Base-by-base conservation (phyloP, 2,329 filamentous ascomycete species). In the Aspergillus versicolor region DNA sequence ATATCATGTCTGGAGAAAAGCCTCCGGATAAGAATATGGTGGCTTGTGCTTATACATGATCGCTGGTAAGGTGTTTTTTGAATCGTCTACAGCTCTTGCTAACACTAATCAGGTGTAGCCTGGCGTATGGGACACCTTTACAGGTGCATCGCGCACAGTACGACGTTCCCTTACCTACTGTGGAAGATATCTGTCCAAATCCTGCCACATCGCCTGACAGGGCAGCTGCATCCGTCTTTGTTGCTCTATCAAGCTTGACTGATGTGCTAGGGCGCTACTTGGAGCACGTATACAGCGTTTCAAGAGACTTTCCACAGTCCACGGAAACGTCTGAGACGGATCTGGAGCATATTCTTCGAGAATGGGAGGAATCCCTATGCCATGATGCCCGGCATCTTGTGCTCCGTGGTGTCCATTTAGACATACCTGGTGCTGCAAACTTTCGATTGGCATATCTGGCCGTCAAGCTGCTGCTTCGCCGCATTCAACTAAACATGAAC, bases 11-110 rank as follows among this genome's bases (percentile, higher is more conserved):
- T 74, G 0, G 82, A 85, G 60, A 84, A 84, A 64, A 68, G 73
- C 11, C 61, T 83, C 5, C 68, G 83, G 22, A 80, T 83, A 61
- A 75, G 78, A 52, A 78, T 84, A 2, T 85, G 83, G 83, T 84
- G 83, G 82, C 74, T 77, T 8, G 66, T 85, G 0, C 61, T 83
- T 13, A 72, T 85, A 9, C 78, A 84, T 49, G 83, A 86, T 63
- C 75, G 78, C 52, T 85, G 83, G 82, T 82, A 69, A 51, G 70
- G 3, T 19, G 5, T 15, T 11, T 21, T n/a, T 13, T 19, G 5
- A 5, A 13, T 63, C 15, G n/a, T 41, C 9, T 11, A 41, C 12
- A 4, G 17, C 22, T 9, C 7, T 5, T 40, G 19, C 57, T 45
- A 32, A 64, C 41, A 9, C 50, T 12, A 1, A 40, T 13, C 34